Evolutionary conservation across 2,329 filamentous ascomycete species (phyloP), one percentile per base, ranked within the genome.

Genomic region (Penicillium palitans): DNA sequence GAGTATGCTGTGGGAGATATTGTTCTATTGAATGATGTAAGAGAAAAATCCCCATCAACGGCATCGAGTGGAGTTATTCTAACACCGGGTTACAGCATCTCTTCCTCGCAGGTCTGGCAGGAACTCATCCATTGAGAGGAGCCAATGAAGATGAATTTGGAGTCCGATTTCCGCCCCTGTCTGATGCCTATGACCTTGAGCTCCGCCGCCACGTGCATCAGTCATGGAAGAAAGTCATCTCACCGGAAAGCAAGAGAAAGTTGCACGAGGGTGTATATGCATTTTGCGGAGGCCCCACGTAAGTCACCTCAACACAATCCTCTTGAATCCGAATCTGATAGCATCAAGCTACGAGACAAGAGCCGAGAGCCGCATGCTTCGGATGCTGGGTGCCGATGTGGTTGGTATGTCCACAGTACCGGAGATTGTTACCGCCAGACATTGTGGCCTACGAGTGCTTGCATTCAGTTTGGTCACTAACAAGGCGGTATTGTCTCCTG

Each of bases 341-440:
- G 25, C 47, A 24, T 53, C 52, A 50, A 84, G 81, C 49, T 88
- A 87, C 68, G 86, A 88, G 69, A 88, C 86, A 2, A 78, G 86
- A 60, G 85, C 85, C 1, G 86, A 88, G 69, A 87, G 85, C 67
- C 80, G 85, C 19, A 82, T 88, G 80, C 76, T 89, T 59, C 79
- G 79, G 40, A 77, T 77, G 48, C 72, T 88, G 7, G 86, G 87
- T 7, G 86, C 85, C n/a, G 86, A 89, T 67, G 76, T 88, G n/a
- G 86, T 89, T 2, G 86, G 86, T 15, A 89, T 89, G 87, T 87
- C 84, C 33, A 89, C 87, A 0, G 85, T 89, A 29, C 87, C 87
- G 8, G 87, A 89, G 68, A 86, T 88, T 52, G 81, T 89, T 50
- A 84, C 86, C 17, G 86, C 86, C 33, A 79, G 87, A 62, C 87